Conservation (phyloP, 192 early-diverging fungal species). For the Glomus cerebriforme region DNA sequence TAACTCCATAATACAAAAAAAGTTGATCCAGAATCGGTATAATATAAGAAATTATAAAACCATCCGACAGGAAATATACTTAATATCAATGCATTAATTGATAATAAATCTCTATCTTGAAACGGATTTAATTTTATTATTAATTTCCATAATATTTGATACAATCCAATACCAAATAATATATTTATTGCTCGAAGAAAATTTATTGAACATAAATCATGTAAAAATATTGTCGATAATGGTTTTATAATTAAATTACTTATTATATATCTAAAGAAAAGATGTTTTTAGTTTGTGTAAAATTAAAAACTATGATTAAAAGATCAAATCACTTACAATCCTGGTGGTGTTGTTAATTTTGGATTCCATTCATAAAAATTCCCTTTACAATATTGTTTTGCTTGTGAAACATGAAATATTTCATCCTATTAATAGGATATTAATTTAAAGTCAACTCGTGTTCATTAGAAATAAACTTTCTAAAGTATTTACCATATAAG, state of each 20-base stretch:
- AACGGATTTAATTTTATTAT: slow-evolving; percentile 45
- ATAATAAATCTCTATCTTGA: background rate
- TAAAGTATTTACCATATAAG: slow-evolving; percentile 22
- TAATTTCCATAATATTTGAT: slow-evolving; percentile 48
- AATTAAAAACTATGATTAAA: no score
- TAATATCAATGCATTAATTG: slow-evolving; percentile 51
- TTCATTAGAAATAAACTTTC: background rate
- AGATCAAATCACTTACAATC: slow-evolving; percentile 64
- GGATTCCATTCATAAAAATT: slow-evolving; percentile 78
- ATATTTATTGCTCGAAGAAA: slow-evolving; percentile 68
- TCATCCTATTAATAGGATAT: slow-evolving; percentile 72
- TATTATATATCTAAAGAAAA: slow-evolving; percentile 16
- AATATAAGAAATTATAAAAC: slow-evolving; percentile 89
- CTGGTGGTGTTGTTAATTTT: slow-evolving; percentile 98
- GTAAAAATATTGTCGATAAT: background rate
- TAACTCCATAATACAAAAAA: slow-evolving; percentile 76
- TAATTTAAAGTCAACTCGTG: background rate
- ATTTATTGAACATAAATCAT: slow-evolving; percentile 40
- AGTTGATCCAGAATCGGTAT: slow-evolving; percentile 88
- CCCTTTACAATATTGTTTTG: slow-evolving; percentile 79
- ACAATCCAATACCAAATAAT: slow-evolving; percentile 59
- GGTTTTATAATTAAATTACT: slow-evolving; percentile 16
- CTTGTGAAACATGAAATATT: slow-evolving; percentile 91
- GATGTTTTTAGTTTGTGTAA: no score
- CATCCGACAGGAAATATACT: slow-evolving; percentile 75